These are phyloP conservation scores for Imleria badia DNA, from an alignment of 768 basidiomycete species.

Conservation along the genomic window DNA sequence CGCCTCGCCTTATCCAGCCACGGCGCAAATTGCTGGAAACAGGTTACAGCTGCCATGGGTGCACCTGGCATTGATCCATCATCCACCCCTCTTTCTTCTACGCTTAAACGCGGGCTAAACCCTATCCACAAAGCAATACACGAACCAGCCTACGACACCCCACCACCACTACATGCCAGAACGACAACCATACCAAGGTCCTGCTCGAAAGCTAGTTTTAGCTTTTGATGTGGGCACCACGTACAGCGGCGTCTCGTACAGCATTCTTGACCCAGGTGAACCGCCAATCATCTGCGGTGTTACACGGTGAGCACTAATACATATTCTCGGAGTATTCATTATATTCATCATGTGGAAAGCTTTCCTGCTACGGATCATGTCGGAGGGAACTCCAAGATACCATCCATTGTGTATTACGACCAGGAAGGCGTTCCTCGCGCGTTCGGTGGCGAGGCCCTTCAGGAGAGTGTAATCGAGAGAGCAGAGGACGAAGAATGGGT, in stretches of 20 bases:
- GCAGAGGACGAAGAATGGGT: slow-evolving; percentile 39
- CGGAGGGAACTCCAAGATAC: slow-evolving; percentile 52
- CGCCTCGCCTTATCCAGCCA: slow-evolving; percentile 17
- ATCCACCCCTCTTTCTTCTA: background rate
- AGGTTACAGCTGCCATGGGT: background rate
- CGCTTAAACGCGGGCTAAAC: background rate
- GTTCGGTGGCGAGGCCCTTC: slow-evolving; percentile 45
- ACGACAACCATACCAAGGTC: slow-evolving; percentile 41
- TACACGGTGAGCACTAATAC: slow-evolving; percentile 18
- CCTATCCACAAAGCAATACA: background rate
- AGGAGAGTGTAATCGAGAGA: slow-evolving; percentile 36
- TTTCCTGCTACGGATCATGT: slow-evolving; percentile 47
- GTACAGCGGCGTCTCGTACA: slow-evolving; percentile 49
- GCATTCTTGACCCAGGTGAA: slow-evolving; percentile 33
- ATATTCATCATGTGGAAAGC: slow-evolving; percentile 28
- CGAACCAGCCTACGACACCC: background rate
- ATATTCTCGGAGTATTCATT: background rate
- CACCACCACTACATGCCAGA: slow-evolving; percentile 23
- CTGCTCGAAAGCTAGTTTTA: slow-evolving; percentile 42
- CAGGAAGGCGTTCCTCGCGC: slow-evolving; percentile 38
- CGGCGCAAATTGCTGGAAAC: background rate
- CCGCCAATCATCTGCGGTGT: slow-evolving; percentile 22
- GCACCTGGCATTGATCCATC: background rate
- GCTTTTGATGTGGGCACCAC: slow-evolving; percentile 56
- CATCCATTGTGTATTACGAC: slow-evolving; percentile 50